Conservation (phyloP, 2,329 filamentous ascomycete species). For the Nemania serpens region DNA sequence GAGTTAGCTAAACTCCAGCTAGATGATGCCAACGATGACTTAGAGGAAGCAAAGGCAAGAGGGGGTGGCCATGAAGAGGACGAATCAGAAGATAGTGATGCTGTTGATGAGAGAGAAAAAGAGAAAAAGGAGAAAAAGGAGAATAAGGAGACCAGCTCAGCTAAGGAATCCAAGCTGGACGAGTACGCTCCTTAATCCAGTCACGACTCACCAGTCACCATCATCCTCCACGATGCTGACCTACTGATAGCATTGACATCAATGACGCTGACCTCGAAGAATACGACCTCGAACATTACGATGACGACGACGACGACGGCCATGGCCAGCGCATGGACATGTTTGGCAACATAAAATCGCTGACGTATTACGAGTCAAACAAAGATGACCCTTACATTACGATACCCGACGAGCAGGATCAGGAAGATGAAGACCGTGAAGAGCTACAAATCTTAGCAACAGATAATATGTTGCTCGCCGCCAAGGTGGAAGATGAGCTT, state of each 20-base stretch:
- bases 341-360: constrained; percentile 92
- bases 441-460: constrained; percentile 91
- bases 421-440: constrained; percentile 88
- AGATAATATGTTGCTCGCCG: constrained; percentile 90
- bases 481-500: constrained; percentile 95
- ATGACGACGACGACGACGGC: constrained; percentile 74
- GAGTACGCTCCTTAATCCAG: constrained; percentile 27
- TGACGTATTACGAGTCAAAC: constrained; percentile 93
- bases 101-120: neutral
- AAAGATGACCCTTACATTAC: constrained; percentile 97
- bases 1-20: constrained; percentile 77
- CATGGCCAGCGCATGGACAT: constrained; percentile 81
- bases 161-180: constrained; percentile 27
- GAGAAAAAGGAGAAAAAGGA: too few relatives aligned
- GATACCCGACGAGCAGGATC: constrained; percentile 69
- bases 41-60: constrained; percentile 70
- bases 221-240: constrained; percentile 15
- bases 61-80: constrained; percentile 27
- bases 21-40: constrained; percentile 87
- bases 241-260: constrained; percentile 50
- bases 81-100: neutral
- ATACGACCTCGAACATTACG: constrained; percentile 95
- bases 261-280: constrained; percentile 91
- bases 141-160: constrained; percentile 3
- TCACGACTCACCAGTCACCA: neutral